These are phyloP conservation scores for Leishmania tropica DNA, from an alignment of 208 protist genomes.

Conservation along the genomic window DNA sequence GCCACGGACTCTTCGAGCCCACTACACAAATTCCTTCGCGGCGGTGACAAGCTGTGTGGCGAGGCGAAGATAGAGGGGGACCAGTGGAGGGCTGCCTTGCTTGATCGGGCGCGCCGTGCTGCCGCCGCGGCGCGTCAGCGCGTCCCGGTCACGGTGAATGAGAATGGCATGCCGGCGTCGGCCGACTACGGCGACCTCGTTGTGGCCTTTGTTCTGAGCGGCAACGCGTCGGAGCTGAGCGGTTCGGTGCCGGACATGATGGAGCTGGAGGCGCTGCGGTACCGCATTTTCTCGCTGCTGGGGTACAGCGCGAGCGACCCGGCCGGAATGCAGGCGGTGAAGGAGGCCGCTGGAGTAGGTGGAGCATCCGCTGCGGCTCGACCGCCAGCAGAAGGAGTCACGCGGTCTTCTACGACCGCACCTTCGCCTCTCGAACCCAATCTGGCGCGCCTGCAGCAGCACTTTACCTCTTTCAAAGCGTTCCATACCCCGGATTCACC, in stretches of 20 bases:
- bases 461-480: constrained; percentile 13
- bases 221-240: constrained; percentile 48
- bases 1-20: constrained; percentile 15
- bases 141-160: constrained; percentile 28
- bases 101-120: constrained; percentile 24
- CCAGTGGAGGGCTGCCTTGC: constrained; percentile 25
- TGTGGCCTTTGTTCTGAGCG: constrained; percentile 75
- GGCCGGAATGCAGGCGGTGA: constrained; percentile 35
- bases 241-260: constrained; percentile 66
- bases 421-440: constrained; percentile 5
- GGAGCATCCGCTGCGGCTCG: constrained; percentile 1
- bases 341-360: constrained; percentile 1
- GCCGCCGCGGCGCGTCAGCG: constrained; percentile 16
- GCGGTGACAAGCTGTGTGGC: constrained; percentile 4
- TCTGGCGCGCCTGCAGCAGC: constrained; percentile 5
- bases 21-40: constrained; percentile 32
- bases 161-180: constrained; percentile 24
- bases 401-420: not conserved
- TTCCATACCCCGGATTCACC: constrained; percentile 9
- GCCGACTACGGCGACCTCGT: constrained; percentile 80
- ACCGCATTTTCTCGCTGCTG: constrained; percentile 74
- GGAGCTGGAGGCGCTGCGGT: constrained; percentile 80
- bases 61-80: constrained; percentile 22
- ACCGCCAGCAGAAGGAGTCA: not conserved
- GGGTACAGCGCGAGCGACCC: constrained; percentile 55